Evolutionary conservation across 768 basidiomycete genomes (phyloP).

Genomic region (Termitomyces sp.): DNA sequence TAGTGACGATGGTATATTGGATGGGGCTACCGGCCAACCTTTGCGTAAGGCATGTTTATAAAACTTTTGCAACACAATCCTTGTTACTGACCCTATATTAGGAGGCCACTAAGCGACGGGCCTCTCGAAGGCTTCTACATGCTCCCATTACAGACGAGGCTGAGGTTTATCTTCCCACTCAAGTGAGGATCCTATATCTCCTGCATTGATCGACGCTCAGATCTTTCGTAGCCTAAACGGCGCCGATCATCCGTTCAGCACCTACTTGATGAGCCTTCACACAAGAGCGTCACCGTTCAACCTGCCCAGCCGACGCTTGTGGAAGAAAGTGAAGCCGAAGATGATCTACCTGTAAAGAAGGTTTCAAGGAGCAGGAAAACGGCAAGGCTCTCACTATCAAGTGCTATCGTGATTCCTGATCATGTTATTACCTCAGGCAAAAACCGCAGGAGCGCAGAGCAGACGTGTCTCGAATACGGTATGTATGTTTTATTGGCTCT

Average conservation of each 20-base stretch:
- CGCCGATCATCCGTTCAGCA: conserved; percentile 79
- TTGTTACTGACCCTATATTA: conserved; percentile 10
- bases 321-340: conserved; percentile 79
- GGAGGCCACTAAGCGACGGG: conserved; percentile 36
- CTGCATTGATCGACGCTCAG: conserved; percentile 6
- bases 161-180: conserved; percentile 45
- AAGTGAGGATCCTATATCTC: conserved; percentile 35
- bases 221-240: conserved; percentile 55
- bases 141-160: conserved; percentile 43
- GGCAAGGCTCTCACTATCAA: conserved; percentile 26
- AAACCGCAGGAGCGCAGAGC: conserved; percentile 43
- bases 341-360: conserved; percentile 53
- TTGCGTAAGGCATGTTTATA: conserved; percentile 21
- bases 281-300: conserved; percentile 29
- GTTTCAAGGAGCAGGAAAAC: conserved; percentile 54
- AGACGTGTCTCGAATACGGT: conserved; percentile 51
- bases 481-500: conserved; percentile 11
- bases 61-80: neutral
- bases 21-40: conserved; percentile 76
- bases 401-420: conserved; percentile 3
- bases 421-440: conserved; percentile 24
- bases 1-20: conserved; percentile 77
- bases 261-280: conserved; percentile 43
- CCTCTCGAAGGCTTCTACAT: conserved; percentile 61
- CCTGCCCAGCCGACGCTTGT: conserved; percentile 39